Evolutionary conservation across 495 filamentous ascomycete genomes (phyloP).

Genomic region (Cladorrhinum samala): DNA sequence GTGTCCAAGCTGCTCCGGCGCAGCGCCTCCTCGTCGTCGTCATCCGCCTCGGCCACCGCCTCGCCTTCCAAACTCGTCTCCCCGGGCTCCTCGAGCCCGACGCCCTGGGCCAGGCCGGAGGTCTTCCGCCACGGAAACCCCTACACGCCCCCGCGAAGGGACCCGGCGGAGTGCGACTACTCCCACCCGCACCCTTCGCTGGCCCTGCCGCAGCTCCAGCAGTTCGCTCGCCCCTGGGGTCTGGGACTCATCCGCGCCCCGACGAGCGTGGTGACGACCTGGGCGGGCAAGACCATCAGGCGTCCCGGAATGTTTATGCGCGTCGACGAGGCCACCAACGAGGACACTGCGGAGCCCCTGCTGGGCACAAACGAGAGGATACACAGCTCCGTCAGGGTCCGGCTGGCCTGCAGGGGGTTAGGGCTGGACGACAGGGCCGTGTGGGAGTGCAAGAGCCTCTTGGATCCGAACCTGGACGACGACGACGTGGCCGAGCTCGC

Average conservation of each 20-base stretch:
- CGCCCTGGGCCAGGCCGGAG: background rate
- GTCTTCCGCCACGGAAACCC: slow-evolving; percentile 2
- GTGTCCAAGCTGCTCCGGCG: background rate
- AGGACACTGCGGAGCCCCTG: slow-evolving; percentile 27
- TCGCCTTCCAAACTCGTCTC: too few species aligned
- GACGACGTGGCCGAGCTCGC: too few species aligned
- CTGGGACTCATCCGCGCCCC: slow-evolving; percentile 22
- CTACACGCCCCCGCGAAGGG: slow-evolving; percentile 10
- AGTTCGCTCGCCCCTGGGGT: slow-evolving; percentile 22
- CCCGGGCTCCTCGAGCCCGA: too few species aligned
- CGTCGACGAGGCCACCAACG: slow-evolving; percentile 27
- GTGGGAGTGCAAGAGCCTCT: slow-evolving; percentile 22
- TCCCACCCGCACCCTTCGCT: slow-evolving; percentile 14
- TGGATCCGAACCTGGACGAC: background rate
- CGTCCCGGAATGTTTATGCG: slow-evolving; percentile 23
- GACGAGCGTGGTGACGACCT: slow-evolving; percentile 12
- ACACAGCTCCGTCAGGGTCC: slow-evolving; percentile 21
- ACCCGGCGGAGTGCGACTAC: slow-evolving; percentile 17
- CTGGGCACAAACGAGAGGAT: slow-evolving; percentile 24
- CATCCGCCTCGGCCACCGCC: too few species aligned
- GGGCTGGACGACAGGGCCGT: slow-evolving; percentile 21
- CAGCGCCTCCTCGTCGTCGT: too few species aligned
- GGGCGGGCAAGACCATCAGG: slow-evolving; percentile 24
- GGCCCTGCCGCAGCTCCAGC: slow-evolving; percentile 11
- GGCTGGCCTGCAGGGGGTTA: slow-evolving; percentile 22